Base-by-base conservation (phyloP, 2,329 filamentous ascomycete genomes). In the Colletotrichum noveboracense region DNA sequence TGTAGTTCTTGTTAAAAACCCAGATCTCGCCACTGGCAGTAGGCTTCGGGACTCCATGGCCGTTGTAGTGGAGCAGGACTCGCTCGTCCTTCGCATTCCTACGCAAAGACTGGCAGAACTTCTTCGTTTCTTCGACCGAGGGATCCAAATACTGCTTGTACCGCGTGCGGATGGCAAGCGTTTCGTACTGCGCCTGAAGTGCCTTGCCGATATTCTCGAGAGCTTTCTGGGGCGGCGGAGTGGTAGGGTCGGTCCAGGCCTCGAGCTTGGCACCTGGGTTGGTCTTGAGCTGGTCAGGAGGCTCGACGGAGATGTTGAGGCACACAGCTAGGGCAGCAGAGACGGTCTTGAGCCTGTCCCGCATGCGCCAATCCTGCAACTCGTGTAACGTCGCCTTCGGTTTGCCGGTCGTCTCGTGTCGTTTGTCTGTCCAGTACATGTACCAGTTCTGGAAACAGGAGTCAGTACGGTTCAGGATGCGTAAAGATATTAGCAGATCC, bases 1-100 rank as follows among this genome's bases (percentile, higher is more conserved):
- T 99, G 83, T 98, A 99, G 79, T 95, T 98, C 80, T 97, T 96
- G 85, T 99, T 99, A 85, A 99, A 99, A 7, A 98, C 97, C 97
- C 97, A 99, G 24, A 99, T 98, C 84, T 99, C 97, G 16, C 97
- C 97, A 6, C 96, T 98, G 5, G 94, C 93, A 1, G 97, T 99
- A 5, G 97, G 97, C 81, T 98, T 95, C 2, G 97, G 97, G 13
- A 99, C 97, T 62, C 97, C 97, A 84, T 99, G 97, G 18, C 97
- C 97, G 80, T 99, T 99, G 88, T 99, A 99, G 83, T 99, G 97
- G 80, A 99, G 95, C n/a, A 99, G 88, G 3, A 99, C 95, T 66
- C 97, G 91, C 86, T 99, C 97, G 74, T 98, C 96, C 84, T 98
- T 98, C 65, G 97, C 96, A 82, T 98, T 98, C 77, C 96, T 91